Evolutionary conservation across 768 basidiomycete genomes (phyloP).

Genomic region (Rhizopogon vesiculosus): DNA sequence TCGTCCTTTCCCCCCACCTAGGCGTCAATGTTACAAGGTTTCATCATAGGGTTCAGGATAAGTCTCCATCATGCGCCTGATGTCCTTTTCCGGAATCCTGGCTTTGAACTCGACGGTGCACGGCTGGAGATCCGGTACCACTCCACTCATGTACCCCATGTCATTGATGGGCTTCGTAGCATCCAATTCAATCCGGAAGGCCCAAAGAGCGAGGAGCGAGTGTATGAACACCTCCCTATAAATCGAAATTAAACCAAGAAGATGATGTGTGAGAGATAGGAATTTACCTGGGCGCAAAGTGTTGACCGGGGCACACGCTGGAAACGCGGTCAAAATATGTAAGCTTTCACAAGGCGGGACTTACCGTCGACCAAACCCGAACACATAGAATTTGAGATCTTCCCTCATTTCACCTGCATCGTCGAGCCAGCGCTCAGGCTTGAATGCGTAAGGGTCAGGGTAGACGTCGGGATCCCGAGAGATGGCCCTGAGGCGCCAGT

Average conservation of each 20-base stretch:
- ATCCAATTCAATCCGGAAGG: slow-evolving; percentile 47
- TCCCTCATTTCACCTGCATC: slow-evolving; percentile 27
- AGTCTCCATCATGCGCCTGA: slow-evolving; percentile 5
- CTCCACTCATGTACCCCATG: slow-evolving; percentile 40
- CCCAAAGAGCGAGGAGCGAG: slow-evolving; percentile 55
- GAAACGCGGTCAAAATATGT: neutral
- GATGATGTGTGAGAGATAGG: neutral
- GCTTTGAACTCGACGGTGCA: slow-evolving; percentile 53
- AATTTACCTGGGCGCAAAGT: slow-evolving; percentile 40
- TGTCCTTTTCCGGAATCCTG: slow-evolving; percentile 15
- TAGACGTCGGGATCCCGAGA: slow-evolving; percentile 33
- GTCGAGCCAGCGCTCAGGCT: slow-evolving; percentile 28
- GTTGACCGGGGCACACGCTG: slow-evolving; percentile 57
- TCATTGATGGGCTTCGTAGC: slow-evolving; percentile 48
- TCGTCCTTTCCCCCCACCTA: neutral
- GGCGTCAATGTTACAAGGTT: neutral
- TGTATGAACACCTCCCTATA: slow-evolving; percentile 56
- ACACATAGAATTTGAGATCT: slow-evolving; percentile 43
- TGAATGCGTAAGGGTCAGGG: slow-evolving; percentile 32
- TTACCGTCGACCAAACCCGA: slow-evolving; percentile 44
- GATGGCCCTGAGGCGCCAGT: slow-evolving; percentile 21
- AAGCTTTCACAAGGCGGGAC: neutral
- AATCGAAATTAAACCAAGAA: neutral
- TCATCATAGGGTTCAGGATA: neutral
- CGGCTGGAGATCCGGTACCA: slow-evolving; percentile 27